Evolutionary conservation across 495 filamentous ascomycete species (phyloP).

Genomic region (Thermothielavioides terrestris): DNA sequence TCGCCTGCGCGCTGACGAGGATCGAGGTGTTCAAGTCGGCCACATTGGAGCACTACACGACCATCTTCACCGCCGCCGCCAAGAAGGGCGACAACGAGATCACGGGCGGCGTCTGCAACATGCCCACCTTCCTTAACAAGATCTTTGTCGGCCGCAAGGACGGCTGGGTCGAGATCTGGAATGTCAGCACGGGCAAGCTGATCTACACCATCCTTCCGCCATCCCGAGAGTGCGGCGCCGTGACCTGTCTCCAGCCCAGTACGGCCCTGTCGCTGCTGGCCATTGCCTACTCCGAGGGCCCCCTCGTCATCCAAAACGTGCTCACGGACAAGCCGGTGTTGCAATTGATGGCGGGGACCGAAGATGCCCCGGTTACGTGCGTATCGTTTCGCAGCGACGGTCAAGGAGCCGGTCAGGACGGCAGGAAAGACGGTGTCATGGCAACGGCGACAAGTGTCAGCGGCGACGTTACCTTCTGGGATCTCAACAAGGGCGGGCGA

Average conservation of each 20-base stretch:
- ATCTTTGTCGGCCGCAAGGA: conserved; percentile 78
- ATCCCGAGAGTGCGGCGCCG: conserved; percentile 54
- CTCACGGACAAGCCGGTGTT: conserved; percentile 63
- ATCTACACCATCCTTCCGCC: conserved; percentile 76
- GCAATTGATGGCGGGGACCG: conserved; percentile 50
- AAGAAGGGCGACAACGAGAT: conserved; percentile 49
- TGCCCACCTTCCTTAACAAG: conserved; percentile 95
- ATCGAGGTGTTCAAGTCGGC: conserved; percentile 83
- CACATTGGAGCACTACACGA: conserved; percentile 86
- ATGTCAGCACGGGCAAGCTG: conserved; percentile 80
- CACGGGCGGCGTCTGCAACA: conserved; percentile 63
- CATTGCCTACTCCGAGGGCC: conserved; percentile 72
- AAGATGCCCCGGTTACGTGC: conserved; percentile 56
- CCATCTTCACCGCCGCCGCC: conserved; percentile 46
- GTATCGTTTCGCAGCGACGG: conserved; percentile 90
- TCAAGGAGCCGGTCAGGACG: conserved; percentile 82
- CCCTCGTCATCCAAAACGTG: conserved; percentile 71
- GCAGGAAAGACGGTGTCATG: conserved; percentile 73
- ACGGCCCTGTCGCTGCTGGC: conserved; percentile 80
- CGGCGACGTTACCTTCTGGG: conserved; percentile 92
- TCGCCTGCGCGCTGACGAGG: conserved; percentile 64
- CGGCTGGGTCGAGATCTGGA: conserved; percentile 95
- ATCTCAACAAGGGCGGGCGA: conserved; percentile 77
- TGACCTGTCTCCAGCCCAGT: conserved; percentile 74
- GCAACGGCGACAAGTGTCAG: conserved; percentile 61